These are phyloP conservation scores for Ampelomyces quisqualis DNA, from an alignment of 2,329 filamentous ascomycete genomes.

Conservation along the genomic window DNA sequence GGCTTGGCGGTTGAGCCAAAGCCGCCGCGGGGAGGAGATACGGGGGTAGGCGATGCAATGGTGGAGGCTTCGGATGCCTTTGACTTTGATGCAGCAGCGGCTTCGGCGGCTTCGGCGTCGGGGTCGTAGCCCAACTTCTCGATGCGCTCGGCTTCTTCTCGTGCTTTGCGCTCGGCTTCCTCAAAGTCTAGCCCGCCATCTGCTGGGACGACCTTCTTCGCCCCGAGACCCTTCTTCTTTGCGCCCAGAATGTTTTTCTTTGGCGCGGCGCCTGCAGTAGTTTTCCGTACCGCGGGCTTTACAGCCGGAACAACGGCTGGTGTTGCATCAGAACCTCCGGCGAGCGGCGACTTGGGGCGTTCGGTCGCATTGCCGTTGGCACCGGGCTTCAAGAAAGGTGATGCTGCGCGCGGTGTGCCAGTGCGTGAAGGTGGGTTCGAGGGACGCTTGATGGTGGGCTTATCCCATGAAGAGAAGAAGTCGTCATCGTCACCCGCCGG, in stretches of 20 bases:
- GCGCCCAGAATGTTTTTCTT: slow-evolving; percentile 88
- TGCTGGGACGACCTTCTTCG: slow-evolving; percentile 75
- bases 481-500: slow-evolving; percentile 87
- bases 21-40: slow-evolving; percentile 63
- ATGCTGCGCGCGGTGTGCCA: slow-evolving; percentile 77
- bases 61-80: slow-evolving; percentile 54
- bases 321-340: slow-evolving; percentile 50
- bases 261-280: slow-evolving; percentile 59
- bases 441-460: slow-evolving; percentile 93
- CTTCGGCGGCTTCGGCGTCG: slow-evolving; percentile 67
- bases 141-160: slow-evolving; percentile 94
- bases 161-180: slow-evolving; percentile 93
- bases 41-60: slow-evolving; percentile 73
- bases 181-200: slow-evolving; percentile 80
- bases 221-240: slow-evolving; percentile 58
- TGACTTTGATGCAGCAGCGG: slow-evolving; percentile 37
- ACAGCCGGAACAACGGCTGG: slow-evolving; percentile 60
- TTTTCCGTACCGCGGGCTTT: slow-evolving; percentile 81
- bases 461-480: slow-evolving; percentile 99
- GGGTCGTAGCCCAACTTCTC: slow-evolving; percentile 95
- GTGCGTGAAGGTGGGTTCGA: slow-evolving; percentile 91
- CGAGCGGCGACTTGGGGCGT: slow-evolving; percentile 82
- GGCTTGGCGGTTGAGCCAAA: slow-evolving; percentile 61
- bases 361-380: slow-evolving; percentile 61
- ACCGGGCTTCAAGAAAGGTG: slow-evolving; percentile 81